Evolutionary conservation across 345 rosid species (phyloP), one percentile per base, ranked within the genome.

Genomic region (Cardamine chenopodiifolia): DNA sequence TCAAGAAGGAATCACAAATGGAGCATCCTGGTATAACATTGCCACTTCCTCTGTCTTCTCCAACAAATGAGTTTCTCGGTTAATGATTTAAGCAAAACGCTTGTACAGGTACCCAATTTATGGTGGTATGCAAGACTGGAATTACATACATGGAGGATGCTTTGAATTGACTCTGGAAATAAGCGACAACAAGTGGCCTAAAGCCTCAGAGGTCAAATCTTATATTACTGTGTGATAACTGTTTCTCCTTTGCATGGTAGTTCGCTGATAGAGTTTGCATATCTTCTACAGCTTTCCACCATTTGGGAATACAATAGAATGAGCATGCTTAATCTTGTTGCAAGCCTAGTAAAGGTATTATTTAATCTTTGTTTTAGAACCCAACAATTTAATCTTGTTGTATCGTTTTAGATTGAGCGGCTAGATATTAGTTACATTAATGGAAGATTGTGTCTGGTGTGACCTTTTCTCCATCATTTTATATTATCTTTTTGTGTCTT

Each of bases 51-150:
- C 59, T 49, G 26, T 32, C 78, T 60, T 68, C 23, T 62, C 29
- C 47, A 28, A n/a, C 20, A 53, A 54, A 34, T 45, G 69, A 62
- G 19, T 26, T 68, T 68, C 53, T 52, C 18, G 45, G 58, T 18
- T 29, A 59, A 63, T 70, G 47, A 45, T 60, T 19, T 59, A 66
- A 22, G 71, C 42, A 80, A 65, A 65, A 79, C 59, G 57, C 70
- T 68, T 74, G 23, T 75, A 52, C 85, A 94, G 98, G 97, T 95
- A 92, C 75, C 99, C 99, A 7, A 86, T 95, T 57, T 95, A 92
- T 84, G 99, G 97, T 57, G 99, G 93, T 78, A 95, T 92, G 99
- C 99, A 95, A 82, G 99, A 92, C 68, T 95, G 97, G 97, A 95
- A 95, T 79, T 95, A 95, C 80, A 88, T 95, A 77, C 81, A 92